Base-by-base conservation (phyloP, 2,329 filamentous ascomycete genomes). In the Byssothecium circinans region DNA sequence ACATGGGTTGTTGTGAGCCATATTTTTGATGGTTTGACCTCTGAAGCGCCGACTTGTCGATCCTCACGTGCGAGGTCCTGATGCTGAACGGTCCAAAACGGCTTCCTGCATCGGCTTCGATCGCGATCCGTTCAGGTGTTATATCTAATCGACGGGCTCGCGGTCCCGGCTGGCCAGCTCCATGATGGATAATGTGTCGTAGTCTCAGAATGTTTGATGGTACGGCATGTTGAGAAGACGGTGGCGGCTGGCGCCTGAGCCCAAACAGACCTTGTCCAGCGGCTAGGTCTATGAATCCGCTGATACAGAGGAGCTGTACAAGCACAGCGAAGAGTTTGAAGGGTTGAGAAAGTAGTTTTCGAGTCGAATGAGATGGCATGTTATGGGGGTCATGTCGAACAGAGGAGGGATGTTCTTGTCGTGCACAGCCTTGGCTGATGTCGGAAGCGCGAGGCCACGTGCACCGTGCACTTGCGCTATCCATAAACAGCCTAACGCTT, bases 161-260 rank as follows among this genome's bases (percentile, higher is more conserved):
- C 8, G 65, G 65, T 35, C 65, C 65, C 27, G 59, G 57, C 22
- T 64, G 63, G 12, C 67, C 67, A 47, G 62, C 66, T 30, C 66
- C 65, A 59, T 69, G 66, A 43, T 70, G 65, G 22, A 66, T 54
- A 7, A 70, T 45, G 38, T 70, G 65, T 42, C 67, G 59, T 33
- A 70, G 47, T n/a, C 46, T 58, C 15, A 69, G 43, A 15, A 52
- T 58, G 38, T 53, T 39, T 14, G 41, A 29, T 30, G 6, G 25
- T 29, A 22, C 29, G 22, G 11, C 29, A 18, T 30, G 17, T 23
- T 30, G n/a, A 30, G 14, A 19, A 23, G 43, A 32, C 18, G 40
- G 43, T 43, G 48, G 43, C 46, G 46, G 20, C 33, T 8, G 41
- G 19, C 27, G 47, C 40, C 48, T 40, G 30, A 40, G 19, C n/a